phyloP scores from a whole-genome alignment of 306 rosid genomes.

The Inga oerstediana region DNA sequence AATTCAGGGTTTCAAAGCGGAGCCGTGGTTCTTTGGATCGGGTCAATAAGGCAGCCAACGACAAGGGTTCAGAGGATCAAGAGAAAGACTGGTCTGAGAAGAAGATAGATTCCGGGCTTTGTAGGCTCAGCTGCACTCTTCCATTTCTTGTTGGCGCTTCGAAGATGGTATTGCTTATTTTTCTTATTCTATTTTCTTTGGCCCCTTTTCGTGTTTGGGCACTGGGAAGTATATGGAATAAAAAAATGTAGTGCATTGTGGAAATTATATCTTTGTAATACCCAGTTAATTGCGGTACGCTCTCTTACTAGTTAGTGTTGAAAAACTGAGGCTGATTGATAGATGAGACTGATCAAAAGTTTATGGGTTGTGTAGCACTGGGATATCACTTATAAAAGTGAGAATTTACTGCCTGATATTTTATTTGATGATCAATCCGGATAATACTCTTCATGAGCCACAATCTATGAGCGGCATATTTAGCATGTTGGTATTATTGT shows the following conservation, averaged over 20 bases:
- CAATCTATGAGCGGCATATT: neutral
- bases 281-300: neutral
- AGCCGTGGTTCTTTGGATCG: slow-evolving; percentile 40
- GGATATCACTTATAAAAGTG: neutral
- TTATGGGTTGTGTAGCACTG: neutral
- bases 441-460: neutral
- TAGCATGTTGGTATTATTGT: neutral
- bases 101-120: slow-evolving; percentile 44
- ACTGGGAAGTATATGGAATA: neutral
- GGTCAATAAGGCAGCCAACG: slow-evolving; percentile 39
- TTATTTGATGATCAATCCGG: neutral
- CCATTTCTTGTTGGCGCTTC: slow-evolving; percentile 73
- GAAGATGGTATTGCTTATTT: slow-evolving; percentile 54
- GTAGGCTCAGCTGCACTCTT: slow-evolving; percentile 42
- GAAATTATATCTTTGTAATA: neutral
- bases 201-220: neutral
- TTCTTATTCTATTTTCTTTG: neutral
- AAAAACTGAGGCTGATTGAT: neutral
- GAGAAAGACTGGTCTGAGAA: slow-evolving; percentile 48
- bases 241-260: neutral
- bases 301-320: neutral
- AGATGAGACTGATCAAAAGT: neutral
- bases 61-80: slow-evolving; percentile 54
- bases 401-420: neutral
- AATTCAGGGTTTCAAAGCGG: slow-evolving; percentile 52